A percentile compares a stretch with the other conserved stretches of the same genome.
Evolutionary conservation across 1,284 basidiomycete species (phyloP).

Genomic region (Testicularia cyperi): DNA sequence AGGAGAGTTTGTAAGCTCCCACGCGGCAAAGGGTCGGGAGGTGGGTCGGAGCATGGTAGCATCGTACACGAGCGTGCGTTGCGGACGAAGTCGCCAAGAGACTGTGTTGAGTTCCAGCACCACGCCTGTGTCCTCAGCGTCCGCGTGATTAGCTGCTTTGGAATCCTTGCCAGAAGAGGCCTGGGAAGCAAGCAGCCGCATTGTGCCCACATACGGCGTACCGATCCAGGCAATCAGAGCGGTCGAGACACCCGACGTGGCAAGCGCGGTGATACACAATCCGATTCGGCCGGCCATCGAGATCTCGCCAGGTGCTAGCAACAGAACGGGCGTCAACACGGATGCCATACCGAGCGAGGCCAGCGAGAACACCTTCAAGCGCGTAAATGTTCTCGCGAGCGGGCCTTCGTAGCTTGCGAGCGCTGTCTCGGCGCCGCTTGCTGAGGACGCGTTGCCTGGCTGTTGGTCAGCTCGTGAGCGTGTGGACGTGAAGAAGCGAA

Average conservation of each 20-base stretch:
- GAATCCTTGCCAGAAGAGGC: neutral
- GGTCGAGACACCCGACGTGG: slow-evolving; percentile 73
- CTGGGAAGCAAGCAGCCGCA: slow-evolving; percentile 48
- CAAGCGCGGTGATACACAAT: slow-evolving; percentile 71
- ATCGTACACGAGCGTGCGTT: slow-evolving; percentile 73
- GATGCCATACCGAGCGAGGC: slow-evolving; percentile 74
- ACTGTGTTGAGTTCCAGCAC: slow-evolving; percentile 66
- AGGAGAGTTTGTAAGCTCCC: slow-evolving; percentile 58
- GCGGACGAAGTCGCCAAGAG: slow-evolving; percentile 67
- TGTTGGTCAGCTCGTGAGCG: too few species aligned
- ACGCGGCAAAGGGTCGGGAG: slow-evolving; percentile 74
- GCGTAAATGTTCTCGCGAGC: slow-evolving; percentile 70
- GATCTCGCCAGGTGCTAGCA: slow-evolving; percentile 75
- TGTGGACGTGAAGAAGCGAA: too few species aligned
- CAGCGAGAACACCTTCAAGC: slow-evolving; percentile 79
- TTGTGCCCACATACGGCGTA: slow-evolving; percentile 65
- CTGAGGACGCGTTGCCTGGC: too few species aligned
- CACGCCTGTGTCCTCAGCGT: slow-evolving; percentile 16
- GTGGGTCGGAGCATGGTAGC: slow-evolving; percentile 72
- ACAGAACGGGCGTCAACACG: slow-evolving; percentile 74
- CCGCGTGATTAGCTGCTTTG: slow-evolving; percentile 4
- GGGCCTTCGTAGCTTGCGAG: slow-evolving; percentile 66
- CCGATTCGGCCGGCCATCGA: slow-evolving; percentile 71
- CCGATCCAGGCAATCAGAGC: slow-evolving; percentile 74
- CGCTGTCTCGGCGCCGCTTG: neutral